Evolutionary conservation across 768 basidiomycete species (phyloP).

Genomic region (Lepiota subincarnata): DNA sequence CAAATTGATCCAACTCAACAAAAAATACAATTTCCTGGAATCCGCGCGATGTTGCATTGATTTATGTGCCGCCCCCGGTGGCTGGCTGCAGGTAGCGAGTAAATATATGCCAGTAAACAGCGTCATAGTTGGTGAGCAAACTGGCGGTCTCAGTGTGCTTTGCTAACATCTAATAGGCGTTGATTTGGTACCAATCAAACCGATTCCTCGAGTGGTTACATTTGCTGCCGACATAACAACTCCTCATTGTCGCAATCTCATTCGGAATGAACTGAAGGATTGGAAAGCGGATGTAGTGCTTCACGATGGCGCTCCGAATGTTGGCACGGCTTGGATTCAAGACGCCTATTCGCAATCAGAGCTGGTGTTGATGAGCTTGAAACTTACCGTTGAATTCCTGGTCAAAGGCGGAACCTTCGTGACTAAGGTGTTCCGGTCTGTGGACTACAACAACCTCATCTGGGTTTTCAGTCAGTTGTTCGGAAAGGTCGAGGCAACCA

Average conservation of each 20-base stretch:
- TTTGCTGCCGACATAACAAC: slow-evolving; percentile 96
- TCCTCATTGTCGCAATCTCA: slow-evolving; percentile 78
- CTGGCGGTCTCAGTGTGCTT: background rate
- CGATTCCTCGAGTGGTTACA: slow-evolving; percentile 88
- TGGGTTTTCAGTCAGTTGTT: slow-evolving; percentile 99
- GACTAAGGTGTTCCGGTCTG: slow-evolving; percentile 97
- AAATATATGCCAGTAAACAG: slow-evolving; percentile 96
- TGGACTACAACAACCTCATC: slow-evolving; percentile 96
- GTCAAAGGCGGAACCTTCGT: slow-evolving; percentile 92
- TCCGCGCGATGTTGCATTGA: slow-evolving; percentile 91
- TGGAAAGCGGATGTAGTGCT: slow-evolving; percentile 99
- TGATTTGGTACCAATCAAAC: slow-evolving; percentile 93
- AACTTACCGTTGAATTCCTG: slow-evolving; percentile 93
- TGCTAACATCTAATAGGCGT: slow-evolving; percentile 54
- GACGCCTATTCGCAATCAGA: slow-evolving; percentile 98
- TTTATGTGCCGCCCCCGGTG: slow-evolving; percentile 97
- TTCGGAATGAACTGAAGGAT: slow-evolving; percentile 88
- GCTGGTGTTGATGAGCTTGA: slow-evolving; percentile 91
- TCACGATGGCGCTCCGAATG: slow-evolving; percentile 99
- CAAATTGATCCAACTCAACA: slow-evolving; percentile 98
- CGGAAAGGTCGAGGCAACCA: slow-evolving; percentile 95
- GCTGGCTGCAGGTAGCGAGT: slow-evolving; percentile 98
- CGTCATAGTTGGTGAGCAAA: slow-evolving; percentile 75
- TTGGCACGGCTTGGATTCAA: slow-evolving; percentile 98
- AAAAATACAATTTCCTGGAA: slow-evolving; percentile 93